Evolutionary conservation across 495 filamentous ascomycete species (phyloP).

Genomic region (Aspergillus leporis): DNA sequence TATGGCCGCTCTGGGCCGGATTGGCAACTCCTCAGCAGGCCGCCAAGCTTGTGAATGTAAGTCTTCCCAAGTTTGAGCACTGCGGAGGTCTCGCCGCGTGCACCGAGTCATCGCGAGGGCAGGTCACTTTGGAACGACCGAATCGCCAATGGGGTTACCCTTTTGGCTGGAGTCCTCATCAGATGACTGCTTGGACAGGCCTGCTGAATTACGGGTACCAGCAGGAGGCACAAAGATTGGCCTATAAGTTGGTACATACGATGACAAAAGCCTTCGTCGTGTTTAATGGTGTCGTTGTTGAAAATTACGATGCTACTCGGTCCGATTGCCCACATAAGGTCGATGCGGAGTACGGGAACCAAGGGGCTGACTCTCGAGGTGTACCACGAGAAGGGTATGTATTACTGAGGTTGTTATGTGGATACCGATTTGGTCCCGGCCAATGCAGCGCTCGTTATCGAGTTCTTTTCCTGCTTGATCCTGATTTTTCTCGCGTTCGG

Average conservation of each 20-base stretch:
- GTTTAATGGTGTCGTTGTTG: slow-evolving; percentile 95
- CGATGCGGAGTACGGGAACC: slow-evolving; percentile 96
- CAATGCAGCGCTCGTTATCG: slow-evolving; percentile 43
- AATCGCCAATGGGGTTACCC: slow-evolving; percentile 98
- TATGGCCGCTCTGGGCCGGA: slow-evolving; percentile 97
- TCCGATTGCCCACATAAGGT: slow-evolving; percentile 86
- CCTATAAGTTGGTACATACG: slow-evolving; percentile 97
- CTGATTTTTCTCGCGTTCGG: slow-evolving; percentile 48
- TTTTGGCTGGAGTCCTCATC: slow-evolving; percentile 97
- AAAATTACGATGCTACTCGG: slow-evolving; percentile 96
- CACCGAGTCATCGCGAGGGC: slow-evolving; percentile 81
- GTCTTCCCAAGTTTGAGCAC: slow-evolving; percentile 81
- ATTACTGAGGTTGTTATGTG: slow-evolving; percentile 31
- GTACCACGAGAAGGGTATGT: slow-evolving; percentile 93
- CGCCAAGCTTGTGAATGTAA: slow-evolving; percentile 67
- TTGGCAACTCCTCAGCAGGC: slow-evolving; percentile 79
- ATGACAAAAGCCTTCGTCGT: slow-evolving; percentile 95
- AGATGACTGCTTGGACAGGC: slow-evolving; percentile 95
- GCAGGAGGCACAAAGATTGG: slow-evolving; percentile 81
- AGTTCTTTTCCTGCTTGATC: slow-evolving; percentile 43
- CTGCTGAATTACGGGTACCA: slow-evolving; percentile 87
- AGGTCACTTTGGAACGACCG: slow-evolving; percentile 74
- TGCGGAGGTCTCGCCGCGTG: slow-evolving; percentile 85
- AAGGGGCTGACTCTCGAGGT: slow-evolving; percentile 89
- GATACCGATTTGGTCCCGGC: slow-evolving; percentile 27